Percentiles rank a stretch among this genome's conserved stretches.
These are phyloP conservation scores for Crucihimalaya himalaica DNA, from an alignment of 345 rosid species.

Conservation along the genomic window DNA sequence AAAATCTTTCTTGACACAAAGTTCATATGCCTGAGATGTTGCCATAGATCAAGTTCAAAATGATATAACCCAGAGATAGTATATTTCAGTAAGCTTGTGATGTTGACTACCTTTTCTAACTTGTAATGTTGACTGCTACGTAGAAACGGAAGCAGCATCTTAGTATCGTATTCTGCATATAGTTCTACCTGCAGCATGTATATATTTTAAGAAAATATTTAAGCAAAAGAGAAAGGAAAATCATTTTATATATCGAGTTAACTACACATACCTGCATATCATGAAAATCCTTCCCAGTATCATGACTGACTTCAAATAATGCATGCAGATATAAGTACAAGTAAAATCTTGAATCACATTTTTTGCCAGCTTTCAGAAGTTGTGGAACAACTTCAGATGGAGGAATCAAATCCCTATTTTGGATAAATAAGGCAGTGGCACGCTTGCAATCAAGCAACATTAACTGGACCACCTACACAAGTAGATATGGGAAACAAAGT, in stretches of 20 bases:
- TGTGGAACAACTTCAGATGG: slow-evolving; percentile 86
- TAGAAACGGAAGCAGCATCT: slow-evolving; percentile 94
- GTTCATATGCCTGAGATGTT: slow-evolving; percentile 77
- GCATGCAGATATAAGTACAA: slow-evolving; percentile 82
- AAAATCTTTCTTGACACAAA: slow-evolving; percentile 77
- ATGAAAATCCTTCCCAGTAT: slow-evolving; percentile 87
- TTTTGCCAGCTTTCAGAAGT: slow-evolving; percentile 56
- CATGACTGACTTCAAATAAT: slow-evolving; percentile 77
- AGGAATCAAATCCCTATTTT: slow-evolving; percentile 72
- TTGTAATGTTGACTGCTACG: slow-evolving; percentile 98
- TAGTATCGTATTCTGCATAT: slow-evolving; percentile 84
- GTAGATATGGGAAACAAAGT: slow-evolving; percentile 16
- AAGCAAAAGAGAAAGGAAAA: slow-evolving; percentile 7
- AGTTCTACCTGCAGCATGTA: slow-evolving; percentile 77
- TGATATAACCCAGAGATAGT: not conserved
- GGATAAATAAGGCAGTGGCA: slow-evolving; percentile 78
- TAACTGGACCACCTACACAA: slow-evolving; percentile 80
- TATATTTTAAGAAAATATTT: slow-evolving; percentile 9
- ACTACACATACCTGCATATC: slow-evolving; percentile 85
- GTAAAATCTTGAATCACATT: slow-evolving; percentile 83
- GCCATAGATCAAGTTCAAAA: slow-evolving; percentile 35
- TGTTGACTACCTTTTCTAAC: slow-evolving; percentile 77
- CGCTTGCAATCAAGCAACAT: slow-evolving; percentile 90
- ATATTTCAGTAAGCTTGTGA: slow-evolving; percentile 32
- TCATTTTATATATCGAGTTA: not conserved